Evolutionary conservation across 2,329 filamentous ascomycete species (phyloP), one percentile per base, ranked within the genome.

Genomic region (Diaporthe nobilis): DNA sequence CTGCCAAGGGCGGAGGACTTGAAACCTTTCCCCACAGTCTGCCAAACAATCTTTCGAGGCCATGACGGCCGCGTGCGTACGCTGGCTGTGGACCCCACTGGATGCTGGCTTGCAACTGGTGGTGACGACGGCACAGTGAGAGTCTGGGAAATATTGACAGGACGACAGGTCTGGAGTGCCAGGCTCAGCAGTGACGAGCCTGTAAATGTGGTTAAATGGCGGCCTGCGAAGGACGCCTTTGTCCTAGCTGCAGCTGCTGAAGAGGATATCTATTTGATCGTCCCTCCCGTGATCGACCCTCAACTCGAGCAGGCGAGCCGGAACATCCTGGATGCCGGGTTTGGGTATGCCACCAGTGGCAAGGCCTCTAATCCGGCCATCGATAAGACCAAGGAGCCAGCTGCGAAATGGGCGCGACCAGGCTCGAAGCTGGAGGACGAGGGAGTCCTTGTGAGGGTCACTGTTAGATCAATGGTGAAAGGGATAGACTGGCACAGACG

Each of bases 81-180:
- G 68, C 90, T 98, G 20, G 90, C 94, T 10, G 92, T 98, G 78
- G 96, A 98, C 82, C 95, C 97, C 3, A 92, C 92, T 55, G 95
- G 97, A 57, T 89, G 93, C 76, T 98, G 93, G 89, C 87, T 98
- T 75, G 97, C 97, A 2, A 98, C 94, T 79, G 97, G 96, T 81
- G 97, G 97, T 65, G 96, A 98, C 80, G 97, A 99, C 84, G 96
- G 97, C 44, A 97, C 94, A 28, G 93, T 98, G 34, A 92, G 96
- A 74, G 91, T 99, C 34, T 98, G 96, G 96, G 94, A 97, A 77
- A 89, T 98, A 74, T 83, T 93, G 73, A 97, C 95, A 12, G 96
- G 95, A 47, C 93, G 96, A 76, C 94, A 98, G 84, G 89, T 98
- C 73, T 98, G 95, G 95, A 93, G 91, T 79, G 93, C 92, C 71